A percentile compares a stretch with the other conserved stretches of the same genome.
Evolutionary conservation across 176 grass and related monocot genomes (phyloP).

Genomic region (Carex myosuroides): DNA sequence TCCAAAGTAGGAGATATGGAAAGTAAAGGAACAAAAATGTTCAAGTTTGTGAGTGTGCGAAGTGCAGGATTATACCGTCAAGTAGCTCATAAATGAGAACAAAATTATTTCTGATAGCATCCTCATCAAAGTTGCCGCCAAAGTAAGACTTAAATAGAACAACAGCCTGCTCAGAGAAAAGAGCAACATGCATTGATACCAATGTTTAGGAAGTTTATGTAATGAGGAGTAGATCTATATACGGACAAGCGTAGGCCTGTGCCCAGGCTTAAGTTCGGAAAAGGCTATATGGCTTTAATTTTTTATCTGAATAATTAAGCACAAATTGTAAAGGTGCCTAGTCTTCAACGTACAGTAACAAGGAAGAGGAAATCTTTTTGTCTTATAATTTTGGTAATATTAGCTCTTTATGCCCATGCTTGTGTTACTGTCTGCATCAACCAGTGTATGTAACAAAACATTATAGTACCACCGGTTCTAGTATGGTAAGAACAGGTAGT

Average conservation of each 20-base stretch:
- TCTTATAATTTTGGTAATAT: background rate
- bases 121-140: conserved; percentile 92
- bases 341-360: background rate
- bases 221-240: background rate
- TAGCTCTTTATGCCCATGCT: background rate
- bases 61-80: conserved; percentile 63
- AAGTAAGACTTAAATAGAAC: conserved; percentile 97
- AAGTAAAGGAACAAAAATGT: conserved; percentile 22
- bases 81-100: conserved; percentile 99
- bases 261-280: background rate
- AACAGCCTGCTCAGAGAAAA: conserved; percentile 70
- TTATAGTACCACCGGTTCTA: background rate
- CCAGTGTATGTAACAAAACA: background rate
- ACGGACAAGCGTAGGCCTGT: background rate
- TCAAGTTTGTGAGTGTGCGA: conserved; percentile 3
- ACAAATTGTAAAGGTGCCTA: background rate
- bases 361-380: background rate
- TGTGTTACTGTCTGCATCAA: background rate
- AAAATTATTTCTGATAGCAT: conserved; percentile 99
- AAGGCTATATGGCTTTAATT: background rate
- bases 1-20: background rate
- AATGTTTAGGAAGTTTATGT: background rate
- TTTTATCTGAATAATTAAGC: background rate
- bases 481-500: background rate
- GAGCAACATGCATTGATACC: background rate